Conservation (phyloP, 805 yeast species). For the Ogataea paraovalis region DNA sequence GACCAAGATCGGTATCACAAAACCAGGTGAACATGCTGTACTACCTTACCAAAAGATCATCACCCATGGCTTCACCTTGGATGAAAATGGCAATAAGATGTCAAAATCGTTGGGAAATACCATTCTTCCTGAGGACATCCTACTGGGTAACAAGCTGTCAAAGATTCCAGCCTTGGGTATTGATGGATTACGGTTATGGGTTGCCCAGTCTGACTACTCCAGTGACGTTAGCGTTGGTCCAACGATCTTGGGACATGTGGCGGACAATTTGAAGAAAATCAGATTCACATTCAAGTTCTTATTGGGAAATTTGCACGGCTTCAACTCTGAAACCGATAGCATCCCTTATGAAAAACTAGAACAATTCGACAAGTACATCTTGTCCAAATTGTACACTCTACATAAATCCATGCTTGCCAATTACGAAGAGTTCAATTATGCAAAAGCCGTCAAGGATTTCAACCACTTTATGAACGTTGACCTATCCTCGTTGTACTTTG, state of each 20-base stretch:
- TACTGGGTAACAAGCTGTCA: conserved; percentile 52
- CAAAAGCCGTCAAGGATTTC: conserved; percentile 62
- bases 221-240: conserved; percentile 75
- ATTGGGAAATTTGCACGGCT: conserved; percentile 65
- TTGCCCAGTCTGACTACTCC: conserved; percentile 83
- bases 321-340: conserved; percentile 14
- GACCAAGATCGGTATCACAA: conserved; percentile 57
- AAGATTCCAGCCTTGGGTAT: conserved; percentile 68
- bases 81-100: conserved; percentile 84
- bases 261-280: conserved; percentile 75
- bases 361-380: conserved; percentile 55
- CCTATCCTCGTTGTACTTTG: conserved; percentile 82
- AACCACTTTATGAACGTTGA: conserved; percentile 71
- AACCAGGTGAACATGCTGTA: conserved; percentile 23
- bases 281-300: conserved; percentile 77
- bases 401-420: conserved; percentile 37
- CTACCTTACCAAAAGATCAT: conserved; percentile 69
- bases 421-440: conserved; percentile 60
- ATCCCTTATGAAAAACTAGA: conserved; percentile 39
- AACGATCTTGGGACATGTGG: conserved; percentile 67
- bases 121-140: conserved; percentile 62
- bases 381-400: conserved; percentile 51
- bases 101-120: conserved; percentile 89
- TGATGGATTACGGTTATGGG: conserved; percentile 89
- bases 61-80: conserved; percentile 93